Conservation (phyloP, 2,329 filamentous ascomycete species). For the Fusarium sp. region DNA sequence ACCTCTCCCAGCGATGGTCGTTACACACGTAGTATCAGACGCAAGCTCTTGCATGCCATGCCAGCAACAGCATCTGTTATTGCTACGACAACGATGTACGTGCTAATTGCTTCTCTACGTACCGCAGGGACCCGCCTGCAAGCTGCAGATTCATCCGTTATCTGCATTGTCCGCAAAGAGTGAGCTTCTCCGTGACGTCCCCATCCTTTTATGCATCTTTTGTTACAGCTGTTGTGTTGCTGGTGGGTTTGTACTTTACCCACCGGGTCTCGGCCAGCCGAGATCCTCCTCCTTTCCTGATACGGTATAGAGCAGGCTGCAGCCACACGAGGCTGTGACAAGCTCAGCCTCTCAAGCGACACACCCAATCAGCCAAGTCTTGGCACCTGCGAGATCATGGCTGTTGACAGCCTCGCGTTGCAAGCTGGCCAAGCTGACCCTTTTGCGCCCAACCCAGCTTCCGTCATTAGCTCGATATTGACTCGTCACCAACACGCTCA, state of each 20-base stretch:
- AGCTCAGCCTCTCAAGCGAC: not conserved
- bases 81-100: constrained; percentile 25
- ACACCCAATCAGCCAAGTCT: constrained; percentile 38
- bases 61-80: constrained; percentile 32
- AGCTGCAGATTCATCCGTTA: constrained; percentile 24
- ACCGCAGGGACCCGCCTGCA: constrained; percentile 9
- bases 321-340: constrained; percentile 38
- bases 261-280: constrained; percentile 21
- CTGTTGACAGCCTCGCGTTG: constrained; percentile 47
- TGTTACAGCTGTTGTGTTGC: constrained; percentile 3
- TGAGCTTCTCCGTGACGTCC: constrained; percentile 11
- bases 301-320: not conserved
- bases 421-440: constrained; percentile 50
- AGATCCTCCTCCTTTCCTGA: constrained; percentile 18
- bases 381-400: constrained; percentile 21
- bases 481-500: constrained; percentile 15
- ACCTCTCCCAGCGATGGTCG: not conserved
- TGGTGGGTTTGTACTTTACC: constrained; percentile 6
- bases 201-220: constrained; percentile 13
- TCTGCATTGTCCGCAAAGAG: constrained; percentile 9
- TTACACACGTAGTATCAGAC: constrained; percentile 6
- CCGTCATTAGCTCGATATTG: constrained; percentile 20
- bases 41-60: constrained; percentile 40
- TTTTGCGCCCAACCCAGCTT: constrained; percentile 40
- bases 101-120: constrained; percentile 7